Evolutionary conservation across 148 eudicot genomes (phyloP).

Genomic region (Talinum fruticosum): DNA sequence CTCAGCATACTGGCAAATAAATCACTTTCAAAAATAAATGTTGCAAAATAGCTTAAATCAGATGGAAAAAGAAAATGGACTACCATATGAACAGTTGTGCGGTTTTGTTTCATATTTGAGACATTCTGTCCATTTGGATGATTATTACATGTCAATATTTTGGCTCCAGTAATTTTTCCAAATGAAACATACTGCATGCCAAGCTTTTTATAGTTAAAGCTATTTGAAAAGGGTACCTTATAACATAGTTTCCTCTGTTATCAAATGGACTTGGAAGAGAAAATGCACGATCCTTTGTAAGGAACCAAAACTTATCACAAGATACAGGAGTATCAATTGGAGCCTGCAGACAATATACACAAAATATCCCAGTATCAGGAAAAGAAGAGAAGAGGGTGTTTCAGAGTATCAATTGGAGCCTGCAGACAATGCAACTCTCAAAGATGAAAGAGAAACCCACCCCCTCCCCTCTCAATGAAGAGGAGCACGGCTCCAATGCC

Average conservation of each 20-base stretch:
- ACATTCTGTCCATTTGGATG: not conserved
- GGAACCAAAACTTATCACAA: slow-evolving; percentile 81
- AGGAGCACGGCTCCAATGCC: no score
- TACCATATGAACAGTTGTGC: not conserved
- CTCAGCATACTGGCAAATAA: not conserved
- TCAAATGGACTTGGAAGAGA: slow-evolving; percentile 86
- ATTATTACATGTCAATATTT: not conserved
- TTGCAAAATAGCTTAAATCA: not conserved
- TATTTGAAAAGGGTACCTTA: slow-evolving; percentile 51
- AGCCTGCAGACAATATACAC: slow-evolving; percentile 51
- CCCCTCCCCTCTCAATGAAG: no score
- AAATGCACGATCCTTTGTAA: slow-evolving; percentile 60
- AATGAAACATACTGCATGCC: slow-evolving; percentile 1
- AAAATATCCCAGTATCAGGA: slow-evolving; percentile 15
- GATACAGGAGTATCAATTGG: slow-evolving; percentile 84
- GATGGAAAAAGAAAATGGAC: not conserved
- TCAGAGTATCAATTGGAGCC: no score
- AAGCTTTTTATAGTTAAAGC: not conserved
- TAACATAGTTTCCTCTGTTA: slow-evolving; percentile 89
- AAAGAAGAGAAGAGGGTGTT: not conserved
- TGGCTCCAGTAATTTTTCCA: not conserved
- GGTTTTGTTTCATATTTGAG: not conserved
- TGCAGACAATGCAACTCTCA: no score
- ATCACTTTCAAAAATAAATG: not conserved
- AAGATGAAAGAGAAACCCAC: no score